Conservation (phyloP, 257 asterid species). For the Lantana camara region DNA sequence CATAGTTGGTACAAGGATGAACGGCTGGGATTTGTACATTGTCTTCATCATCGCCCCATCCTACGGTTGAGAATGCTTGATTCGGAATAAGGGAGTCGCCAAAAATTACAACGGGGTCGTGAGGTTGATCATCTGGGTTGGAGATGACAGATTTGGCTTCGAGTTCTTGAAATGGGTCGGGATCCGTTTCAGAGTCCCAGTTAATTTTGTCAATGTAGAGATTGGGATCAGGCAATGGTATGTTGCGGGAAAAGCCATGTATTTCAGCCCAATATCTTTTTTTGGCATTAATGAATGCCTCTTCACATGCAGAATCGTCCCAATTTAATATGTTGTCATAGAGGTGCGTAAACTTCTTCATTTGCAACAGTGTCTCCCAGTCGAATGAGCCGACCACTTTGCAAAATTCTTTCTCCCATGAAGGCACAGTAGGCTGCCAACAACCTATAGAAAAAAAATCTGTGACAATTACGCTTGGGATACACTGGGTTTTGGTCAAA, state of each 20-base stretch:
- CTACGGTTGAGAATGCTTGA: conserved; percentile 40
- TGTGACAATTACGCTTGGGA: no score
- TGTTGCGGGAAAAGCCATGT: conserved; percentile 50
- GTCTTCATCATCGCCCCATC: conserved; percentile 73
- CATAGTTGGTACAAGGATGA: conserved; percentile 9
- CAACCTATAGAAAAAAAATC: conserved; percentile 49
- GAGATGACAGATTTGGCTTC: conserved; percentile 32
- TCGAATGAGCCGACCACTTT: conserved; percentile 59
- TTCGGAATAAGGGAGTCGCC: conserved; percentile 52
- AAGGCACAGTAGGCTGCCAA: conserved; percentile 65
- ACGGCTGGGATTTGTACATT: neutral
- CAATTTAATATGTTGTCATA: conserved; percentile 60
- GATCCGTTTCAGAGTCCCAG: conserved; percentile 52
- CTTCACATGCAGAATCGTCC: conserved; percentile 81
- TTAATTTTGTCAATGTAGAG: conserved; percentile 61
- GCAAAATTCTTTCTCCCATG: conserved; percentile 81
- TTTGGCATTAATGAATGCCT: conserved; percentile 66
- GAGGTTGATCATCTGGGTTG: conserved; percentile 27
- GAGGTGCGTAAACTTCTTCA: conserved; percentile 53
- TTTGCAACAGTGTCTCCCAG: conserved; percentile 64
- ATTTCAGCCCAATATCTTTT: conserved; percentile 62
- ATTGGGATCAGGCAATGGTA: conserved; percentile 57
- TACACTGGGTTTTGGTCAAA: no score
- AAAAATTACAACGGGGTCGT: conserved; percentile 57
- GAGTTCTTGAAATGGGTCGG: conserved; percentile 37